Percentiles rank a stretch among this genome's conserved stretches.
Evolutionary conservation across 2,329 filamentous ascomycete genomes (phyloP).

Genomic region (Arthroderma uncinatum): DNA sequence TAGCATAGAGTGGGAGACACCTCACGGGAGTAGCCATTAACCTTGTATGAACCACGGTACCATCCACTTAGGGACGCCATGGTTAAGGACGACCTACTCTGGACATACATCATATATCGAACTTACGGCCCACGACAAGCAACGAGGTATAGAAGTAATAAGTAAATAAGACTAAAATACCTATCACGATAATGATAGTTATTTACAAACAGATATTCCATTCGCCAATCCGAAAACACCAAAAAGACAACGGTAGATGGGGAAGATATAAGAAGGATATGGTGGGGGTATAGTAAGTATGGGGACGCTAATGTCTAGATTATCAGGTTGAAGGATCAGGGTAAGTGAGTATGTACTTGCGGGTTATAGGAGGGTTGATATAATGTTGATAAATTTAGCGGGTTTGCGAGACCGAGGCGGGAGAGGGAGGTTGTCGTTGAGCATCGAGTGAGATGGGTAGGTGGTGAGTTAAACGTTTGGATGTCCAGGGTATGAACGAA

Average conservation of each 20-base stretch:
- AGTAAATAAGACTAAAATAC: not conserved
- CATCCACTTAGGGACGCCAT: no score
- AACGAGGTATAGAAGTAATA: not conserved
- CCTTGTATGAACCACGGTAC: not conserved
- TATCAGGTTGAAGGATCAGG: not conserved
- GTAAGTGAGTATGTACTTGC: not conserved
- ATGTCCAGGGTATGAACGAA: not conserved
- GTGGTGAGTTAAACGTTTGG: not conserved
- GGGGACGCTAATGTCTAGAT: not conserved
- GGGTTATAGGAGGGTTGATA: not conserved
- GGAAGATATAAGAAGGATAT: not conserved
- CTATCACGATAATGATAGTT: conserved; percentile 3
- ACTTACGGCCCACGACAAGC: not conserved
- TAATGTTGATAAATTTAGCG: not conserved
- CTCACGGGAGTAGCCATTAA: not conserved
- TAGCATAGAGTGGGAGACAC: no score
- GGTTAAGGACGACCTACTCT: not conserved
- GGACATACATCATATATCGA: not conserved
- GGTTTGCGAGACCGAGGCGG: not conserved
- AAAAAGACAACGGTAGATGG: not conserved
- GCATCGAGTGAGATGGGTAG: not conserved
- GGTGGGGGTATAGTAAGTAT: not conserved
- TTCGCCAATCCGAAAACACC: not conserved
- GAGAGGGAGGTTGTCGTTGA: not conserved
- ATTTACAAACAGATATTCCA: not conserved